These are phyloP conservation scores for Anisodus acutangulus DNA, from an alignment of 257 asterid species.

Conservation along the genomic window DNA sequence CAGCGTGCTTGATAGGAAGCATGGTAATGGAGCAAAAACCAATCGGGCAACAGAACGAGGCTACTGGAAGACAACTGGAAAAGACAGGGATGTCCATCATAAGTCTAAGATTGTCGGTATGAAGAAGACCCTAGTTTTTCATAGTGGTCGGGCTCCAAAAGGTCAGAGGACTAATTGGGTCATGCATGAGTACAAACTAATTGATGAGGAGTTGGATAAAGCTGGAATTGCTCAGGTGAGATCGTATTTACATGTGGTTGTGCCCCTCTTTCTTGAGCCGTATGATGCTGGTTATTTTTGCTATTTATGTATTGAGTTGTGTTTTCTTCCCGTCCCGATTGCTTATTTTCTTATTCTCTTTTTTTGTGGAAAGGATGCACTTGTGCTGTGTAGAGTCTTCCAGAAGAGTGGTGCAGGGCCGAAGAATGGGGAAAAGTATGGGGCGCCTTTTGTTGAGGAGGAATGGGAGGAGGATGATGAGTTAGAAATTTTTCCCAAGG, in stretches of 20 bases:
- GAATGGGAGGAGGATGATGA: slow-evolving; percentile 94
- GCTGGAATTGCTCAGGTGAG: slow-evolving; percentile 78
- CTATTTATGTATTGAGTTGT: slow-evolving; percentile 24
- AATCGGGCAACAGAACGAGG: slow-evolving; percentile 88
- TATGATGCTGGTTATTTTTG: background rate
- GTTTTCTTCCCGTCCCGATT: background rate
- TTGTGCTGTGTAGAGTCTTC: slow-evolving; percentile 80
- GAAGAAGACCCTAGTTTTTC: slow-evolving; percentile 95
- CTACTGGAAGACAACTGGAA: slow-evolving; percentile 97
- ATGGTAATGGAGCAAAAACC: slow-evolving; percentile 83
- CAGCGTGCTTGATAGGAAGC: slow-evolving; percentile 80
- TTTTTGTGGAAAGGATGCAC: slow-evolving; percentile 62
- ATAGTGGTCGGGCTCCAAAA: slow-evolving; percentile 86
- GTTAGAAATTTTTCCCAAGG: slow-evolving; percentile 50
- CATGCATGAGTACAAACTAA: slow-evolving; percentile 91
- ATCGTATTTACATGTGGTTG: background rate
- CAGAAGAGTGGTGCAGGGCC: slow-evolving; percentile 98
- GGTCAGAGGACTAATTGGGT: slow-evolving; percentile 93
- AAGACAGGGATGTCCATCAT: slow-evolving; percentile 81
- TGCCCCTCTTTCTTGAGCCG: background rate
- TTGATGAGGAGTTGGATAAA: slow-evolving; percentile 72
- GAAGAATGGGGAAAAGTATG: slow-evolving; percentile 90
- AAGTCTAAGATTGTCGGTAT: slow-evolving; percentile 70
- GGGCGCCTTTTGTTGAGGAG: slow-evolving; percentile 86
- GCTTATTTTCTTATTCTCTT: background rate